Conservation (phyloP, 1,284 basidiomycete species). For the Agaricales sp. region DNA sequence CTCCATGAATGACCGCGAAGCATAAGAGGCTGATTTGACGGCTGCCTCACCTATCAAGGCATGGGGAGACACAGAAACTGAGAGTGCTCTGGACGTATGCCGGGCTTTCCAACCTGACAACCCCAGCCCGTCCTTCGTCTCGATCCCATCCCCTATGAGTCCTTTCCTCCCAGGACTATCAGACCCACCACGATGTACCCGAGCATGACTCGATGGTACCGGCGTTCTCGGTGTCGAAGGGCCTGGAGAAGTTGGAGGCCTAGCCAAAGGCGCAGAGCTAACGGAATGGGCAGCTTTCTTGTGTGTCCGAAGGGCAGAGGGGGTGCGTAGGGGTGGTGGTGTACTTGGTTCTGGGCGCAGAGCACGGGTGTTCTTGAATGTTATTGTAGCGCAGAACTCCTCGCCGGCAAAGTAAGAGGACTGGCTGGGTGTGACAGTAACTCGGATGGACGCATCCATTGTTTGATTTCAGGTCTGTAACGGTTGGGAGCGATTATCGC, state of each 20-base stretch:
- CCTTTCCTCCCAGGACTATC: conserved; percentile 22
- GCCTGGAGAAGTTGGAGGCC: conserved; percentile 72
- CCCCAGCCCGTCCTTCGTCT: conserved; percentile 31
- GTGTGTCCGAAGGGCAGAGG: conserved; percentile 31
- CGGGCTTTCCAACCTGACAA: not conserved
- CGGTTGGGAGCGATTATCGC: no score
- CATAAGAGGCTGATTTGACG: conserved; percentile 19
- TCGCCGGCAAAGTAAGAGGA: conserved; percentile 93
- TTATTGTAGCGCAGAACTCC: conserved; percentile 73
- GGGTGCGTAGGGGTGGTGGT: conserved; percentile 16
- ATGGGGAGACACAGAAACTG: conserved; percentile 39
- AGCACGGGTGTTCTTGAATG: conserved; percentile 75
- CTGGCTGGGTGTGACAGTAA: conserved; percentile 67
- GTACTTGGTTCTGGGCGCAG: conserved; percentile 28
- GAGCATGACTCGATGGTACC: conserved; percentile 13
- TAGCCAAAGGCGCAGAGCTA: conserved; percentile 61
- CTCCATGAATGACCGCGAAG: conserved; percentile 14
- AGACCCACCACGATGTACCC: conserved; percentile 8
- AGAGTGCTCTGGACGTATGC: conserved; percentile 39
- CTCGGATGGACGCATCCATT: conserved; percentile 44
- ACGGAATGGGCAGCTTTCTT: conserved; percentile 65
- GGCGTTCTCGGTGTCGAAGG: conserved; percentile 30
- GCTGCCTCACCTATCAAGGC: conserved; percentile 22
- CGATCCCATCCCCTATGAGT: conserved; percentile 32
- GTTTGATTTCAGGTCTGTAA: no score